Conservation (phyloP, 306 rosid species). For the Malus sylvestris region DNA sequence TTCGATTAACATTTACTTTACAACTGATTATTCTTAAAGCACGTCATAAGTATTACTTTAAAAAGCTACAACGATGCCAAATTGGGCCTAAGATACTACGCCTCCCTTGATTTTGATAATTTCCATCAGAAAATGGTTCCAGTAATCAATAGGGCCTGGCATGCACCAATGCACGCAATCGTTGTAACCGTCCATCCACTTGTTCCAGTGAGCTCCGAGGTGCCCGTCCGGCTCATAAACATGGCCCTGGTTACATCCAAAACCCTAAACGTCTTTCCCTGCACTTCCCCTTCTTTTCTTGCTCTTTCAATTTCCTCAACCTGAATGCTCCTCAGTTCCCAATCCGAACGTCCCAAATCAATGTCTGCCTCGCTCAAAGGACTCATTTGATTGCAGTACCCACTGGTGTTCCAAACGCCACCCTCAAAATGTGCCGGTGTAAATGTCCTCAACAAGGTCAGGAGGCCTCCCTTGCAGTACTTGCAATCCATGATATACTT, state of each 20-base stretch:
- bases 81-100: slow-evolving; percentile 11
- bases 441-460: slow-evolving; percentile 67
- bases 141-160: slow-evolving; percentile 80
- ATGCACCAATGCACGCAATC: slow-evolving; percentile 94
- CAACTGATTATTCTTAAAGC: too few relatives aligned
- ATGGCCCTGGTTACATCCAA: slow-evolving; percentile 69
- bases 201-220: slow-evolving; percentile 59
- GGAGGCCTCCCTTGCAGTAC: slow-evolving; percentile 21
- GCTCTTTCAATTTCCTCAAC: slow-evolving; percentile 51
- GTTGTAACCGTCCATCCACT: slow-evolving; percentile 71
- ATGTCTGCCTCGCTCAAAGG: slow-evolving; percentile 32
- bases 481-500: slow-evolving; percentile 33
- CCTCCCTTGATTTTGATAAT: slow-evolving; percentile 23
- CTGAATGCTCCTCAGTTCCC: slow-evolving; percentile 52
- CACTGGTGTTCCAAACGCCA: slow-evolving; percentile 75
- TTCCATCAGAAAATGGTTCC: slow-evolving; percentile 62
- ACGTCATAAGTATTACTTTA: too few relatives aligned
- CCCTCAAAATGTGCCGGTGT: slow-evolving; percentile 73
- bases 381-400: slow-evolving; percentile 56
- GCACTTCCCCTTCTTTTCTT: slow-evolving; percentile 16
- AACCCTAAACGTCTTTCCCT: slow-evolving; percentile 28
- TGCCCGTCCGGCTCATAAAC: slow-evolving; percentile 87
- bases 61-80: too few relatives aligned
- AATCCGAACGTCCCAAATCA: slow-evolving; percentile 29
- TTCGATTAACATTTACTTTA: too few relatives aligned